Base-by-base conservation (phyloP, 371 early-diverging fungal species). In the Rhizopus arrhizus region DNA sequence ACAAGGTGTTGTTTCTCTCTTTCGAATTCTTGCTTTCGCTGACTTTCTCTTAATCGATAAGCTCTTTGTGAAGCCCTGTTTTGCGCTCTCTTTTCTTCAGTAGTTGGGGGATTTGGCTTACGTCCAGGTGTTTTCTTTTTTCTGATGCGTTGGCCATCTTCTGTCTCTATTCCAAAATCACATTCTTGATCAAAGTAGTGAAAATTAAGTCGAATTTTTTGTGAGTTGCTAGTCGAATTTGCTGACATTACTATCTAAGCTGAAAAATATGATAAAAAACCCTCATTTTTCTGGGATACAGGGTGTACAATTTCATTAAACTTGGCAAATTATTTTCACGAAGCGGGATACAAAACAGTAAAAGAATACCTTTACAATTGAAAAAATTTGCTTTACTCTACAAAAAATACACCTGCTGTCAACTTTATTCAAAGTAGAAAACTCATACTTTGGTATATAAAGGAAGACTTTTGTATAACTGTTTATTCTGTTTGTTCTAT, bases 61-160 rank as follows among this genome's bases (percentile, higher is more conserved):
- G 67, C 67, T 29, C 63, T 58, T 45, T 70, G 70, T 0, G 70
- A 62, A 32, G 59, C 54, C 40, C 70, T 55, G 15, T 70, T 70
- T 56, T 70, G 70, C 0, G 62, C 70, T 56, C 62, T 42, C 60
- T 67, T 43, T 36, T 66, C 59, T 51, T 65, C 62, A 22, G 48
- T 22, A 0, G 59, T 46, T 31, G 70, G 67, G n/a, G 70, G 70
- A 15, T 70, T 66, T 1, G 70, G 67, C 16, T 70, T 70, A 22
- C 70, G 47, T 22, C 70, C 70, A 16, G 70, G 70, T 33, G 35
- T 54, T 29, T 70, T 70, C 56, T 58, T 56, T 31, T 70, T 70
- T 9, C 67, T 52, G 1, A 66, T 36, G 33, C 64, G 41, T 34
- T 70, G 63, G 4, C 67, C 70, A 35, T 62, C 15, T n/a, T 50